Base-by-base conservation (phyloP, 2,329 filamentous ascomycete species). In the Colletotrichum lindemuthianum region DNA sequence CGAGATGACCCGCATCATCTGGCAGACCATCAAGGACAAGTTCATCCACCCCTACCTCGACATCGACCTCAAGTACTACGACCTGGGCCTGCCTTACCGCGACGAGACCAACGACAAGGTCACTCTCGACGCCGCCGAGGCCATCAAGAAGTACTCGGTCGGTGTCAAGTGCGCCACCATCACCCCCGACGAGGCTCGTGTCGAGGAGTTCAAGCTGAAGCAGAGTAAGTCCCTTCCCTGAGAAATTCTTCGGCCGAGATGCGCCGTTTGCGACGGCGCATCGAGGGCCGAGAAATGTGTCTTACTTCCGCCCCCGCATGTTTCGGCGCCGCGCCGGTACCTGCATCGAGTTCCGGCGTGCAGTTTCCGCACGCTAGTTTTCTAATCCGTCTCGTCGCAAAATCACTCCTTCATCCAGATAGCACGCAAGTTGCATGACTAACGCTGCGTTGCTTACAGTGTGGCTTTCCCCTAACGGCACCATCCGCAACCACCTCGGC, bases 81-180 rank as follows among this genome's bases (percentile, higher is more conserved):
- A 97, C 77, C 82, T 97, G 72, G 96, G 96, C 67, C 88, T 98
- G 69, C 89, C 92, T 78, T 97, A 97, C 87, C 92, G 96, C 77
- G 95, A 99, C 79, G 81, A 97, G 87, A 98, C 96, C 77, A 89
- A 96, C 78, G 96, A 98, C 80, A 87, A 97, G 84, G 95, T 99
- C 81, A 99, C 96, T 68, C 79, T 94, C 72, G 96, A 98, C 76
- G 92, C 95, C 59, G 96, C 96, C 60, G 93, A 97, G 83, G 96
- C 96, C 47, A 98, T 98, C 84, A 94, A 97, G 88, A 97, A 97
- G 86, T 97, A 98, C 86, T 93, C 91, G 65, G 96, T 99, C 59
- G 96, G 95, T 80, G 93, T 99, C 84, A 99, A 99, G 87, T 99
- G 96, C 81, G 96, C 96, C 70, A 99, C 96, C 78, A 99, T 99